These are phyloP conservation scores for Aspergillus hortae DNA, from an alignment of 2,329 filamentous ascomycete genomes.

Conservation along the genomic window DNA sequence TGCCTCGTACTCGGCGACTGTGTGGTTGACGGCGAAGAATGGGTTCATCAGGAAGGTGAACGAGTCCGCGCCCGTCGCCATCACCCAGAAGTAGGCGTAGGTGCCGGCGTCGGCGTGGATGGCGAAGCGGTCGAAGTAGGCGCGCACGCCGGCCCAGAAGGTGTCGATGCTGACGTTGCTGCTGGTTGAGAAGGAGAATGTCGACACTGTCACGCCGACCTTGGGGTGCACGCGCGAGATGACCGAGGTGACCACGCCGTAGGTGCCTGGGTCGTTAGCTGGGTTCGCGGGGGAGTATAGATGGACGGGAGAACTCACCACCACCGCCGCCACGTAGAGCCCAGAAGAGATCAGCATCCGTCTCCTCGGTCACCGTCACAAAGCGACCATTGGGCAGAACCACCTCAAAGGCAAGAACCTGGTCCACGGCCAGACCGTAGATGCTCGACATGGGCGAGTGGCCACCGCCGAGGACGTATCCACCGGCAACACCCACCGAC, in stretches of 20 bases:
- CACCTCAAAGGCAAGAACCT: slow-evolving; percentile 25
- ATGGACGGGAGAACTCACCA: not conserved
- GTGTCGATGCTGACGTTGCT: slow-evolving; percentile 18
- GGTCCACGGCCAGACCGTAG: slow-evolving; percentile 49
- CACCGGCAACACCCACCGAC: slow-evolving; percentile 58
- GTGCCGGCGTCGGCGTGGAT: slow-evolving; percentile 26
- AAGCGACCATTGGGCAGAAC: slow-evolving; percentile 24
- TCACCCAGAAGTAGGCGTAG: slow-evolving; percentile 31
- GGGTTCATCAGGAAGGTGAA: slow-evolving; percentile 33
- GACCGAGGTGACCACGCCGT: slow-evolving; percentile 27
- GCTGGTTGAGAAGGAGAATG: slow-evolving; percentile 24
- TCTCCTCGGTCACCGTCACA: slow-evolving; percentile 21
- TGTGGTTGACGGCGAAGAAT: slow-evolving; percentile 26
- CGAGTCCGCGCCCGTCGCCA: slow-evolving; percentile 13
- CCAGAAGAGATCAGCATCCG: slow-evolving; percentile 1
- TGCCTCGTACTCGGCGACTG: slow-evolving; percentile 22
- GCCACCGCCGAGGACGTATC: slow-evolving; percentile 59
- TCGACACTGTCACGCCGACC: slow-evolving; percentile 24
- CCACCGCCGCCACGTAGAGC: slow-evolving; percentile 1
- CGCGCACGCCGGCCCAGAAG: slow-evolving; percentile 27
- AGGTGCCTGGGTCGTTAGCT: slow-evolving; percentile 23
- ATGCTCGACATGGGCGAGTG: slow-evolving; percentile 52
- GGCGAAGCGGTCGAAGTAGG: slow-evolving; percentile 25
- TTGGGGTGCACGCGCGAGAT: slow-evolving; percentile 25
- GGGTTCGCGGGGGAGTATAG: not conserved